phyloP scores from a whole-genome alignment of 2,329 filamentous ascomycete species.

The Arthrobotrys megalospora region DNA sequence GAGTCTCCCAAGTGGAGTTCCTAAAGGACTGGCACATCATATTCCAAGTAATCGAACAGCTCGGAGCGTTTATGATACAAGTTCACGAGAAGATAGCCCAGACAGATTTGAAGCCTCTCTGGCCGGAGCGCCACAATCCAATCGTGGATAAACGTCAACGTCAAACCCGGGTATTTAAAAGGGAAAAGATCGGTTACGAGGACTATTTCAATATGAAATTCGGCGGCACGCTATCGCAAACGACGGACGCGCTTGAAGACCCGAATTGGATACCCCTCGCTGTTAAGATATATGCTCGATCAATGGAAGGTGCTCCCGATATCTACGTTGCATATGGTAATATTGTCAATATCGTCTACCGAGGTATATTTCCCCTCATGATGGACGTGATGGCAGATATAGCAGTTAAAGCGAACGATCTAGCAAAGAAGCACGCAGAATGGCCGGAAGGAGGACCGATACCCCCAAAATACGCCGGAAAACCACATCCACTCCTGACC shows the following conservation, averaged over 20 bases:
- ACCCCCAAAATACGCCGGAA: not conserved
- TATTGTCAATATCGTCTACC: conserved; percentile 18
- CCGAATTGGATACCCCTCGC: conserved; percentile 23
- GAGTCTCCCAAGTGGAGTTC: conserved; percentile 28
- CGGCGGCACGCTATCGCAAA: conserved; percentile 12
- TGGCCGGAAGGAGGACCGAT: not conserved
- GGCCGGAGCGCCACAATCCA: not conserved
- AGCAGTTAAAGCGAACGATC: conserved; percentile 20
- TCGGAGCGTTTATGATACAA: not conserved
- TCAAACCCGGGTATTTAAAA: conserved; percentile 24
- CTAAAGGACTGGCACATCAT: conserved; percentile 5
- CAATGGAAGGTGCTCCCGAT: not conserved
- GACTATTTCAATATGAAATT: conserved; percentile 30
- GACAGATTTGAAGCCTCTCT: not conserved
- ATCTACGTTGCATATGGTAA: conserved; percentile 1
- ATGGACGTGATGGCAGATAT: conserved; percentile 42
- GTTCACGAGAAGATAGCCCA: conserved; percentile 14
- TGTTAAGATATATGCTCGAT: not conserved
- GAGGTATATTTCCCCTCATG: conserved; percentile 13
- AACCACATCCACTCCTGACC: not conserved
- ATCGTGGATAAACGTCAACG: conserved; percentile 10
- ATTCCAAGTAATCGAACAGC: not conserved
- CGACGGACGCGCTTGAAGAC: conserved; percentile 7
- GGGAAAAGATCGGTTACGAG: conserved; percentile 41
- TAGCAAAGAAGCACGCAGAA: conserved; percentile 1